A percentile compares a stretch with the other conserved stretches of the same genome.
Evolutionary conservation across 768 basidiomycete species (phyloP).

Genomic region (Vararia minispora): DNA sequence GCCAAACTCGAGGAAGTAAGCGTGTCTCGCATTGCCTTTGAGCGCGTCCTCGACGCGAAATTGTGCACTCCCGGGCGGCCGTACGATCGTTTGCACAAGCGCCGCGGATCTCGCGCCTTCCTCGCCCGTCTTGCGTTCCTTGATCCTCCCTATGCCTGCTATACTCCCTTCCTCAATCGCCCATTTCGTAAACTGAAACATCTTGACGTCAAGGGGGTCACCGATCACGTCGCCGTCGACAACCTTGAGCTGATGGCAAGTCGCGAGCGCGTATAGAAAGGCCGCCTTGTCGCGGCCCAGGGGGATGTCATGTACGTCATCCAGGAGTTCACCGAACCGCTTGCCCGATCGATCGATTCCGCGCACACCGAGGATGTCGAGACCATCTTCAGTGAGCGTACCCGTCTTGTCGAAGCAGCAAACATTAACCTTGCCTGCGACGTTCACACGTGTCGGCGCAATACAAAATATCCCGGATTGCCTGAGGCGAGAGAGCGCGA

Average conservation of each 20-base stretch:
- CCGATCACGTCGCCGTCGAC: conserved; percentile 84
- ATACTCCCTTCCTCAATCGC: conserved; percentile 84
- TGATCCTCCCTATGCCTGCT: conserved; percentile 61
- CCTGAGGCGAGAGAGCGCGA: conserved; percentile 81
- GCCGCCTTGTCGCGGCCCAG: conserved; percentile 60
- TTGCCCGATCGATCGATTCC: conserved; percentile 65
- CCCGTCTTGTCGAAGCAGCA: conserved; percentile 99
- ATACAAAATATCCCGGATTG: conserved; percentile 91
- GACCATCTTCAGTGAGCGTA: conserved; percentile 93
- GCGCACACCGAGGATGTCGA: conserved; percentile 93
- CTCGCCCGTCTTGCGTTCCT: conserved; percentile 42
- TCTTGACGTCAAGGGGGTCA: conserved; percentile 93
- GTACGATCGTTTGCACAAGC: conserved; percentile 90
- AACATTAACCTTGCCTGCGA: conserved; percentile 92
- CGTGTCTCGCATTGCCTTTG: conserved; percentile 74
- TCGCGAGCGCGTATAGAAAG: conserved; percentile 86
- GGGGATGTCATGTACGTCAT: conserved; percentile 81
- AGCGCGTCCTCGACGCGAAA: conserved; percentile 93
- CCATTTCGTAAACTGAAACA: conserved; percentile 98
- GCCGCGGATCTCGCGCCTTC: conserved; percentile 58
- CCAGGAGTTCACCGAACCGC: conserved; percentile 83
- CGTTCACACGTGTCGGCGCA: conserved; percentile 89
- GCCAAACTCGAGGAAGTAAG: conserved; percentile 93
- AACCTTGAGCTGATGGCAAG: conserved; percentile 91
- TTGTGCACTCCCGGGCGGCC: conserved; percentile 86